phyloP scores from a whole-genome alignment of 2,329 filamentous ascomycete genomes.

The Trichoderma lentiforme region DNA sequence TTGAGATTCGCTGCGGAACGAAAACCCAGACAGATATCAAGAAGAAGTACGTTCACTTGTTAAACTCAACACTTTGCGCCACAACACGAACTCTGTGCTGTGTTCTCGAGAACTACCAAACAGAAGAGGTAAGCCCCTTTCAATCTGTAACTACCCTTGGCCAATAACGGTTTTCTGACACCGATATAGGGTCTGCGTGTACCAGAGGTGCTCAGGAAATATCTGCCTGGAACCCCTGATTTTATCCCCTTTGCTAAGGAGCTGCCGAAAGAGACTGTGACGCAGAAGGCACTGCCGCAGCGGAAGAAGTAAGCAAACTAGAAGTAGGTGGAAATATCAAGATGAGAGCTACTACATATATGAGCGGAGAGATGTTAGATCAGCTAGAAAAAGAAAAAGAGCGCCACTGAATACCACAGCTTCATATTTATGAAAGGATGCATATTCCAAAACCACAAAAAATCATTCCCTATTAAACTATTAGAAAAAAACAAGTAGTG shows the following conservation, averaged over 20 bases:
- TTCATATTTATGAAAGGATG: background rate
- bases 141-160: no score
- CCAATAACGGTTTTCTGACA: background rate
- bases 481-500: background rate
- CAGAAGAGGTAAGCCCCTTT: conserved; percentile 61
- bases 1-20: conserved; percentile 86
- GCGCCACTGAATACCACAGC: background rate
- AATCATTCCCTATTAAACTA: conserved; percentile 4
- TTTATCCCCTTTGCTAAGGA: conserved; percentile 89
- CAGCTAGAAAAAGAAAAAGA: background rate
- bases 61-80: conserved; percentile 87
- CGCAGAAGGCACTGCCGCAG: conserved; percentile 31
- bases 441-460: background rate
- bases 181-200: conserved; percentile 66
- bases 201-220: conserved; percentile 80
- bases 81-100: conserved; percentile 93
- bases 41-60: conserved; percentile 92
- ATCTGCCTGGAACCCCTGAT: conserved; percentile 83
- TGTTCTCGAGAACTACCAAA: conserved; percentile 95
- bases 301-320: conserved; percentile 33
- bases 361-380: background rate
- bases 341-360: background rate
- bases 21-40: conserved; percentile 79
- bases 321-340: background rate
- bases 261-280: conserved; percentile 63